phyloP scores from a whole-genome alignment of 192 early-diverging fungal species.

The Geosiphon pyriformis region DNA sequence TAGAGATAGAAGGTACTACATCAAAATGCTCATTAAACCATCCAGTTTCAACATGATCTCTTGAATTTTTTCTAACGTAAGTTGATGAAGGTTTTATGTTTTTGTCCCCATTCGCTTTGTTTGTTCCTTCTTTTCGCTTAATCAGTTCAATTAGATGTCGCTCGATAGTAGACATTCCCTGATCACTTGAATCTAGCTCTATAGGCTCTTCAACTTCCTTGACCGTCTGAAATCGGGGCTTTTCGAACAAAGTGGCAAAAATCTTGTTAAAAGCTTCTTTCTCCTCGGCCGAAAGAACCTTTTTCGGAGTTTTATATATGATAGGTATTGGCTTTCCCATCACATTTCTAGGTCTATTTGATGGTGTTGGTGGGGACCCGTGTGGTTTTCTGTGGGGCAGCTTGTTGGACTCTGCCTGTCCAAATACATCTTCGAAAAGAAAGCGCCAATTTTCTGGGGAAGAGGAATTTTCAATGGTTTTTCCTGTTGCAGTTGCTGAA shows the following conservation, averaged over 20 bases:
- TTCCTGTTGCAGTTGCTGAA: no score
- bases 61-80: no score
- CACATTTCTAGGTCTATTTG: no score
- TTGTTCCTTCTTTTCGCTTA: neutral
- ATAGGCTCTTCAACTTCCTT: neutral
- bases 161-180: conserved; percentile 1
- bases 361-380: no score
- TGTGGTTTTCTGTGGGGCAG: neutral
- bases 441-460: neutral
- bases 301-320: neutral
- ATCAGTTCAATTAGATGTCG: conserved; percentile 11
- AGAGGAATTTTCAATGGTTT: no score
- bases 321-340: no score
- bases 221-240: neutral
- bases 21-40: neutral
- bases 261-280: conserved; percentile 1
- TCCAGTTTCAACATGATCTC: neutral
- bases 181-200: neutral
- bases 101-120: neutral
- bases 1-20: no score
- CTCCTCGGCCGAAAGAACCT: neutral
- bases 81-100: no score
- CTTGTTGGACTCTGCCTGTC: neutral
- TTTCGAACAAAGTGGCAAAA: conserved; percentile 4
- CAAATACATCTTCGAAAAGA: neutral